Conservation (phyloP, 139 green algal species). For the Picochlorum costavermella region DNA sequence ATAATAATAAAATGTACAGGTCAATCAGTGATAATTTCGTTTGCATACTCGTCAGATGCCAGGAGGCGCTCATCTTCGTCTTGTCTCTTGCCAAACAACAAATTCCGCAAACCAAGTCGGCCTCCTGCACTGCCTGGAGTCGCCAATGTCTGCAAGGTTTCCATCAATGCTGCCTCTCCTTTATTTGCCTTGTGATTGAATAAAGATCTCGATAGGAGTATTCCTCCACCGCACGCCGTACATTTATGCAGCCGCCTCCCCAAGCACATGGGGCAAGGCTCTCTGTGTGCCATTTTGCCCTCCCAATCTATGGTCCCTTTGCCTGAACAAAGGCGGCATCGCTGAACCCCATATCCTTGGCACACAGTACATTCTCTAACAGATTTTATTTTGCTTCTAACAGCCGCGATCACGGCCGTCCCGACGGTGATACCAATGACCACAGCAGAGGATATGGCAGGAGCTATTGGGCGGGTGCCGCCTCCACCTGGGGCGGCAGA, state of each 20-base stretch:
- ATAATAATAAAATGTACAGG: neutral
- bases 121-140: neutral
- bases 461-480: neutral
- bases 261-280: constrained; percentile 32
- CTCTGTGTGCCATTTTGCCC: constrained; percentile 28
- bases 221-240: constrained; percentile 20
- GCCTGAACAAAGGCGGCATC: constrained; percentile 31
- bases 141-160: neutral
- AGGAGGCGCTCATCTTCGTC: neutral
- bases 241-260: constrained; percentile 24
- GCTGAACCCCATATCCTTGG: constrained; percentile 30
- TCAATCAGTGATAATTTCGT: constrained; percentile 10
- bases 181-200: constrained; percentile 20
- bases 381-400: constrained; percentile 16
- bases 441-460: constrained; percentile 2
- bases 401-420: constrained; percentile 14
- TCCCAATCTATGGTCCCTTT: constrained; percentile 27
- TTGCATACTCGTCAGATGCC: constrained; percentile 8
- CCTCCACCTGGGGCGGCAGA: neutral
- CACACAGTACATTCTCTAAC: constrained; percentile 19
- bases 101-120: neutral
- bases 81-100: neutral
- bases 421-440: constrained; percentile 19
- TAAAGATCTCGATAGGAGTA: constrained; percentile 10
- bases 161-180: constrained; percentile 9